These are phyloP conservation scores for Nowakowskiella sp. DNA, from an alignment of 192 early-diverging fungal genomes.

Conservation along the genomic window DNA sequence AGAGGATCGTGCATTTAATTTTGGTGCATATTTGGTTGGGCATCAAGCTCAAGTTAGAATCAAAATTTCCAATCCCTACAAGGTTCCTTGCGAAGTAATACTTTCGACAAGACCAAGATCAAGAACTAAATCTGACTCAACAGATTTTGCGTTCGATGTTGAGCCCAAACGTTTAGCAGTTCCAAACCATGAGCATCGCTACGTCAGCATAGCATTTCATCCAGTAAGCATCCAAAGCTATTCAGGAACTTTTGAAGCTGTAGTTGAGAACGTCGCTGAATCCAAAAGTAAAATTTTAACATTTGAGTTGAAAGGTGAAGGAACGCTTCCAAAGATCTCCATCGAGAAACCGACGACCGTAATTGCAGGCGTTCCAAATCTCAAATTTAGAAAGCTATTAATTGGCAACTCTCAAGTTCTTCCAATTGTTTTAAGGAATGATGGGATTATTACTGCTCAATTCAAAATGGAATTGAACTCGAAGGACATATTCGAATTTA, in stretches of 20 bases:
- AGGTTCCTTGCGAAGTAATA: slow-evolving; percentile 48
- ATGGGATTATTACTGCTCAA: slow-evolving; percentile 50
- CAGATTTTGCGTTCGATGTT: slow-evolving; percentile 52
- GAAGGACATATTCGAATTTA: slow-evolving; percentile 38
- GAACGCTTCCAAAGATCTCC: slow-evolving; percentile 45
- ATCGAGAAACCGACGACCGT: slow-evolving; percentile 38
- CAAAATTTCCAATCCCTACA: slow-evolving; percentile 56
- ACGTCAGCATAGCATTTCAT: slow-evolving; percentile 47
- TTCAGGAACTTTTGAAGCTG: slow-evolving; percentile 51
- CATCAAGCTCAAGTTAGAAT: slow-evolving; percentile 47
- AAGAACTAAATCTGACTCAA: slow-evolving; percentile 38
- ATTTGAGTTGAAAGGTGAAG: slow-evolving; percentile 54
- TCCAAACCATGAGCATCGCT: slow-evolving; percentile 50
- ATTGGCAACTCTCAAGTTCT: slow-evolving; percentile 37
- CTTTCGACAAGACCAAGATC: slow-evolving; percentile 39
- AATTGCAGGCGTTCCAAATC: slow-evolving; percentile 28
- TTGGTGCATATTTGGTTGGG: slow-evolving; percentile 49
- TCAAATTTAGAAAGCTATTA: slow-evolving; percentile 41
- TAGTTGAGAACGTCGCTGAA: slow-evolving; percentile 48
- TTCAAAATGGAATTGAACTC: slow-evolving; percentile 44
- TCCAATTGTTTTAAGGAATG: slow-evolving; percentile 40
- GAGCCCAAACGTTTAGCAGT: slow-evolving; percentile 50
- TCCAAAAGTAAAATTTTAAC: slow-evolving; percentile 33
- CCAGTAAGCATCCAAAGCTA: slow-evolving; percentile 53
- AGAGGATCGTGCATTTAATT: slow-evolving; percentile 52